phyloP scores from a whole-genome alignment of 495 filamentous ascomycete species.

The Aspergillus avenaceus region DNA sequence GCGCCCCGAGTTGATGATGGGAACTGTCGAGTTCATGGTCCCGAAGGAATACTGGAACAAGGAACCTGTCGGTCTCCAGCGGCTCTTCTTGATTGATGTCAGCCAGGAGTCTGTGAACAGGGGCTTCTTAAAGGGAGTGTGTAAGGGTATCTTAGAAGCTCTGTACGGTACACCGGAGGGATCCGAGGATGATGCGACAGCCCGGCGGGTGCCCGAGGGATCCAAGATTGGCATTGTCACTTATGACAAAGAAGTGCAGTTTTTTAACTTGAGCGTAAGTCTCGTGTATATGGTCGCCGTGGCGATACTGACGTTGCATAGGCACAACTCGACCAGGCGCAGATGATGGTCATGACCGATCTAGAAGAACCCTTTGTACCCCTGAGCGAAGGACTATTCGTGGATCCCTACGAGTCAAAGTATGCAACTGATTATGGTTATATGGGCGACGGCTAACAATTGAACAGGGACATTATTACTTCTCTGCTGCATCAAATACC shows the following conservation, averaged over 20 bases:
- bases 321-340: constrained; percentile 77
- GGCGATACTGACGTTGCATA: constrained; percentile 32
- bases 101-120: constrained; percentile 84
- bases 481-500: constrained; percentile 78
- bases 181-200: constrained; percentile 47
- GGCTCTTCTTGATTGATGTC: constrained; percentile 90
- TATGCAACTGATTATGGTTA: constrained; percentile 23
- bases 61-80: constrained; percentile 81
- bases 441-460: neutral
- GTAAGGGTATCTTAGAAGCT: constrained; percentile 79
- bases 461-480: constrained; percentile 66
- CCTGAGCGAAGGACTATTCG: constrained; percentile 85
- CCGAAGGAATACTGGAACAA: constrained; percentile 99
- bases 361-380: constrained; percentile 97
- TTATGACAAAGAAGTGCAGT: constrained; percentile 93
- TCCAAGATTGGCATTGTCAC: constrained; percentile 93
- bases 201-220: constrained; percentile 65
- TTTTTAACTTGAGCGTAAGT: constrained; percentile 87
- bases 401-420: constrained; percentile 92
- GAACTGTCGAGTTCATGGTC: constrained; percentile 93
- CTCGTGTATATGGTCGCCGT: neutral
- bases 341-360: constrained; percentile 99
- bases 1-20: constrained; percentile 81
- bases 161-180: constrained; percentile 66
- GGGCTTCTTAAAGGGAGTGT: constrained; percentile 86